Conservation (phyloP, 495 filamentous ascomycete genomes). For the Neurospora sp. region DNA sequence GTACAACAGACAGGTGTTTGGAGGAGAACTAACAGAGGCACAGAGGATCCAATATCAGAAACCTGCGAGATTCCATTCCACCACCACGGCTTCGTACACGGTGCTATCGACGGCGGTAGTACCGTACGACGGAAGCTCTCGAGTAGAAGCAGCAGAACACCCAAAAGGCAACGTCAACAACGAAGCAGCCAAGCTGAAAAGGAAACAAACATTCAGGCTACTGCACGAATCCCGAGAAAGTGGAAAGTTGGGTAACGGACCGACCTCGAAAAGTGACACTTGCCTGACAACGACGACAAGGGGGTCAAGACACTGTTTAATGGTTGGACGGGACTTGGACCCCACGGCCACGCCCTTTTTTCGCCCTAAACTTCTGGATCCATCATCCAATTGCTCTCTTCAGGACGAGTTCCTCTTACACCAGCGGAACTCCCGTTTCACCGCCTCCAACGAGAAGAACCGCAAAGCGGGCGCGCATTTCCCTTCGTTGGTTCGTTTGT, state of each 20-base stretch:
- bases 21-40: not conserved
- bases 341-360: not conserved
- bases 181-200: not conserved
- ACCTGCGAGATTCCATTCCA: not conserved
- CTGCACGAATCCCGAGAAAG: not conserved
- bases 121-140: not conserved
- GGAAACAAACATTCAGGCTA: not conserved
- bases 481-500: not conserved
- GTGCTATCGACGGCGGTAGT: not conserved
- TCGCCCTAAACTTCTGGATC: not conserved
- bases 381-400: not conserved
- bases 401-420: not conserved
- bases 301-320: not conserved
- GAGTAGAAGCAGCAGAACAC: not conserved
- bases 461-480: not conserved
- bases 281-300: not conserved
- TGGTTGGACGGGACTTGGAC: not conserved
- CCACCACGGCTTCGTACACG: not conserved
- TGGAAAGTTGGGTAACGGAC: not conserved
- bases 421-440: not conserved
- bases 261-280: not conserved
- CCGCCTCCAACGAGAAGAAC: not conserved
- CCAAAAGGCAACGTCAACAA: not conserved
- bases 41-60: not conserved
- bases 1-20: not conserved